Evolutionary conservation across 2,329 filamentous ascomycete species (phyloP), one percentile per base, ranked within the genome.

Genomic region (Orbilia javanica): DNA sequence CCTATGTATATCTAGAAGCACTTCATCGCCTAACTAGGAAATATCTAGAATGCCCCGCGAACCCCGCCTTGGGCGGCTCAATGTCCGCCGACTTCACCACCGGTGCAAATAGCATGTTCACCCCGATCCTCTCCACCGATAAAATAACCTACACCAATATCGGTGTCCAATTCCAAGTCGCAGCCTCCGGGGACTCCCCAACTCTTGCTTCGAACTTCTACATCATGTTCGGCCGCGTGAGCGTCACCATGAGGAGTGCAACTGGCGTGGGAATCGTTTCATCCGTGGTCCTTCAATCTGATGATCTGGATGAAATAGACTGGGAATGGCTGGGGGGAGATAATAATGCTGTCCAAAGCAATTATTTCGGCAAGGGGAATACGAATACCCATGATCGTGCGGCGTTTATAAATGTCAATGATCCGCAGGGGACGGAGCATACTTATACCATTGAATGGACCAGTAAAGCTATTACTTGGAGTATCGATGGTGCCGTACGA

Each of bases 191-290:
- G 72, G 93, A 99, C 83, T 89, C 93, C 2, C 96, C 96, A 0
- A 92, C 95, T 84, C 89, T 99, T 79, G 88, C 88, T 80, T 97
- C 94, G 79, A 89, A 96, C 82, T 98, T 97, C 89, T 98, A 97
- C 87, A 97, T 99, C 86, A 98, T 99, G 96, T 99, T 97, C 84
- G 96, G 96, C 81, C 92, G 91, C 80, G 92, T 97, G 83, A 92
- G 97, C 80, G 89, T 94, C 81, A 91, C 89, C 34, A 88, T 97
- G 86, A 94, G 95, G 85, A 90, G 93, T 27, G 94, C 96, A 8
- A 91, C 94, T 0, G 96, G 96, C 6, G 90, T 89, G 8, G 96
- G 96, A 76, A 97, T 99, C 82, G 94, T 99, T 80, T 97, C 93
- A 84, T 96, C 93, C 53, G 88, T 96, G 11, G 93, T 99, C 7